Conservation (phyloP, 2,329 filamentous ascomycete species). For the Apiospora hydei region DNA sequence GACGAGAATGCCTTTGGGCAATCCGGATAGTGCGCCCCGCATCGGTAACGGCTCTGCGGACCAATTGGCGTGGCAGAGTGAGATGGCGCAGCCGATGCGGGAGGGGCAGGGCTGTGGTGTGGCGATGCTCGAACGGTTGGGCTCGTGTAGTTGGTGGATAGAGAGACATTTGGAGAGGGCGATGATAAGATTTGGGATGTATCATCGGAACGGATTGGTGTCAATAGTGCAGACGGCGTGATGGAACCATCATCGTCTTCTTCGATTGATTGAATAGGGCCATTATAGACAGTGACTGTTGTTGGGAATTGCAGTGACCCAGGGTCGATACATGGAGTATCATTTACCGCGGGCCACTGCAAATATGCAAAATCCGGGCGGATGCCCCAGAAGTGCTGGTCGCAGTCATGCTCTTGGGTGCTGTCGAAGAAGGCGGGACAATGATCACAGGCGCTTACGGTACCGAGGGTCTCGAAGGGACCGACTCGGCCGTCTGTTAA, state of each 20-base stretch:
- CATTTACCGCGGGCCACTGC: too few species aligned
- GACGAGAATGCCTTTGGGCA: neutral
- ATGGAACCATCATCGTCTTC: too few species aligned
- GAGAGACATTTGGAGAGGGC: too few species aligned
- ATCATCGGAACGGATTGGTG: too few species aligned
- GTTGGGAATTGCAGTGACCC: too few species aligned
- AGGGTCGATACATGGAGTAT: too few species aligned
- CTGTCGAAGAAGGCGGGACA: neutral
- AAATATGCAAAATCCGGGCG: neutral
- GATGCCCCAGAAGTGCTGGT: conserved; percentile 15
- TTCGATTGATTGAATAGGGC: too few species aligned
- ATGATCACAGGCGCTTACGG: neutral
- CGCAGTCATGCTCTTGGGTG: neutral
- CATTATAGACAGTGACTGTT: too few species aligned
- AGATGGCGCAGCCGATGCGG: neutral
- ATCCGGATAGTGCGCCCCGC: neutral
- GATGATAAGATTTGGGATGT: too few species aligned
- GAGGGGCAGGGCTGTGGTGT: neutral
- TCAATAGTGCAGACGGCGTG: too few species aligned
- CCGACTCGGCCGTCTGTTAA: neutral
- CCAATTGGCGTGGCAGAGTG: neutral
- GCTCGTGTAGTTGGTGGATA: neutral
- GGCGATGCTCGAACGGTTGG: neutral
- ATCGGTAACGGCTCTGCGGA: neutral
- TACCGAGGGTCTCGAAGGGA: neutral